These are phyloP conservation scores for Paratinospora sagittata DNA, from an alignment of 164 flowering plant genomes.

Conservation along the genomic window DNA sequence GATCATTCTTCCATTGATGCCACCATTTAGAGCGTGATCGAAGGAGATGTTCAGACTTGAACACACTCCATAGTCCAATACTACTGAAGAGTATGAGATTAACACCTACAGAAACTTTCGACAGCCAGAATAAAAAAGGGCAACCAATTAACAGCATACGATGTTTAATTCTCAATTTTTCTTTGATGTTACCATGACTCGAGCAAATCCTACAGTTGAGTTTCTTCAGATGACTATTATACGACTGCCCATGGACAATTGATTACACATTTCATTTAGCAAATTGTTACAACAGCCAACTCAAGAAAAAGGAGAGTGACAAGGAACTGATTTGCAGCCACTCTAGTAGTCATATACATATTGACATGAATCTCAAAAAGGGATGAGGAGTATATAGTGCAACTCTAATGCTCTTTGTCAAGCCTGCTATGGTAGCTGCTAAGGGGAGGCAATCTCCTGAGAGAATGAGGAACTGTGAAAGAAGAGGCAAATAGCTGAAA, in stretches of 20 bases:
- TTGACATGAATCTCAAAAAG: slow-evolving; percentile 3
- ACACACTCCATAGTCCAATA: too few relatives aligned
- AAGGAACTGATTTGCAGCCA: too few relatives aligned
- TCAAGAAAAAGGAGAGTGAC: too few relatives aligned
- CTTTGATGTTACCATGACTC: neutral
- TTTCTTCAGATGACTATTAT: too few relatives aligned
- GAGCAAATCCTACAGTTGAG: too few relatives aligned
- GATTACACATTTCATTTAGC: too few relatives aligned
- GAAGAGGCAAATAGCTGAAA: slow-evolving; percentile 90
- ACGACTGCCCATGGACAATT: too few relatives aligned
- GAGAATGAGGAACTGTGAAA: slow-evolving; percentile 39
- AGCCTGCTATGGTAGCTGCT: slow-evolving; percentile 4
- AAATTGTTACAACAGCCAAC: too few relatives aligned
- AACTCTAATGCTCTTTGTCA: slow-evolving; percentile 7
- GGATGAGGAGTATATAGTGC: neutral
- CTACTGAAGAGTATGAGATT: neutral
- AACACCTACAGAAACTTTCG: neutral
- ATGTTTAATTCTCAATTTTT: neutral
- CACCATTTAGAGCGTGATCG: too few relatives aligned
- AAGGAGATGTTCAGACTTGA: too few relatives aligned
- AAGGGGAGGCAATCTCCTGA: slow-evolving; percentile 10
- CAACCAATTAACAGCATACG: neutral
- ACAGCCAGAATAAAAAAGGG: neutral
- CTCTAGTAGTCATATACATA: too few relatives aligned
- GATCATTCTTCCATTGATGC: too few relatives aligned